Evolutionary conservation across 805 yeast species (phyloP), one percentile per base, ranked within the genome.

Genomic region (Candida piceae): DNA sequence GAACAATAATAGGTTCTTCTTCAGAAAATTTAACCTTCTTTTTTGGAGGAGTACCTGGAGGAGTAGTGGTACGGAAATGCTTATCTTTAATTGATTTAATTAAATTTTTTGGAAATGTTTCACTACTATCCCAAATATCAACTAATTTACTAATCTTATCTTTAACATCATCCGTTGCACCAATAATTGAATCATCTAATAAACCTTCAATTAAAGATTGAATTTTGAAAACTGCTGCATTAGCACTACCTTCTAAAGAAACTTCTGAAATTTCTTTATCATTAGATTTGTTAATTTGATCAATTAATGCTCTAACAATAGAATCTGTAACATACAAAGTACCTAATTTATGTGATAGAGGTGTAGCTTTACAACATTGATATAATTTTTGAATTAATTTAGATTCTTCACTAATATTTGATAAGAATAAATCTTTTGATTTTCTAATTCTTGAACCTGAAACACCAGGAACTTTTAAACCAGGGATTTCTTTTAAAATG

Each of bases 391-490:
- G 71, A 32, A 81, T 70, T 36, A 84, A 60, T 43, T 70, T 68
- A 18, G 81, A 67, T 47, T 60, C 64, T 28, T 58, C 56, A 31
- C 43, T 41, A 27, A 83, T 82, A 59, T 87, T 76, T 47, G 73
- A 74, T 42, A 80, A 69, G 39, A 96, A 94, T 44, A 84, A 59
- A 39, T 84, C 83, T 31, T 90, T 84, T 56, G 89, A 68, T 54
- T 80, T 80, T 60, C 85, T 85, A 62, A 90, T 93, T 66, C 96
- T 87, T 38, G 95, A 79, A 30, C 97, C 97, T 20, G 97, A 88
- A 36, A 90, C 93, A 42, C 98, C 97, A 11, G 90, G 90, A 12
- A 96, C 76, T 62, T 80, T 82, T 50, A 83, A 63, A 5, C 73
- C 68, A 20, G 73, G 66, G 36, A 76, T 57, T 53, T 74, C 79